phyloP scores from a whole-genome alignment of 2,329 filamentous ascomycete species.

The Aspergillus tanneri region DNA sequence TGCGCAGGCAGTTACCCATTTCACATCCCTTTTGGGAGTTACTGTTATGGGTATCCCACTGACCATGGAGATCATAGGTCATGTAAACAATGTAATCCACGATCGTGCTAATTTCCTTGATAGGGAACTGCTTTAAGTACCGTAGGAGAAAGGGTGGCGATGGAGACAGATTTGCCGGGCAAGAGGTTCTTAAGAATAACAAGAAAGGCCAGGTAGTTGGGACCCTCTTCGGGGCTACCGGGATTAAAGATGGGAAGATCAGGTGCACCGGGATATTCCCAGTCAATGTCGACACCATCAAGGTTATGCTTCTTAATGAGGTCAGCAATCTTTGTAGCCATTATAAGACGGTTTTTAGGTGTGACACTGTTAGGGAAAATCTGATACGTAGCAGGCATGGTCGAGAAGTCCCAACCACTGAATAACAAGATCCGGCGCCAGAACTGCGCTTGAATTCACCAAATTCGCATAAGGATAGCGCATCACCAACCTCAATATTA shows the following conservation, averaged over 20 bases:
- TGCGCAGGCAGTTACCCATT: slow-evolving; percentile 33
- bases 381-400: slow-evolving; percentile 33
- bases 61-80: slow-evolving; percentile 39
- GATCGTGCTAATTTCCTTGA: slow-evolving; percentile 24
- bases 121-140: slow-evolving; percentile 35
- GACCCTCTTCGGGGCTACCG: neutral
- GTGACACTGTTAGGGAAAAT: slow-evolving; percentile 41
- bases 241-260: slow-evolving; percentile 40
- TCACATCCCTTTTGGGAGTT: slow-evolving; percentile 23
- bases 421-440: slow-evolving; percentile 44
- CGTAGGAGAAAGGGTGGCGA: slow-evolving; percentile 35
- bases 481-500: slow-evolving; percentile 25
- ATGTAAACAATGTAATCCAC: slow-evolving; percentile 40
- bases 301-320: slow-evolving; percentile 43
- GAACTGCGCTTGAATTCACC: slow-evolving; percentile 29
- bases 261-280: slow-evolving; percentile 39
- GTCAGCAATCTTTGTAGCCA: slow-evolving; percentile 36
- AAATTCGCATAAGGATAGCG: too few relatives aligned
- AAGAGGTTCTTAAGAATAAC: slow-evolving; percentile 19
- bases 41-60: slow-evolving; percentile 28
- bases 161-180: slow-evolving; percentile 21
- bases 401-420: slow-evolving; percentile 48
- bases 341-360: slow-evolving; percentile 37
- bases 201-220: slow-evolving; percentile 22
- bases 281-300: slow-evolving; percentile 45